Conservation (phyloP, 2,329 filamentous ascomycete genomes). For the Juglanconis juglandina region DNA sequence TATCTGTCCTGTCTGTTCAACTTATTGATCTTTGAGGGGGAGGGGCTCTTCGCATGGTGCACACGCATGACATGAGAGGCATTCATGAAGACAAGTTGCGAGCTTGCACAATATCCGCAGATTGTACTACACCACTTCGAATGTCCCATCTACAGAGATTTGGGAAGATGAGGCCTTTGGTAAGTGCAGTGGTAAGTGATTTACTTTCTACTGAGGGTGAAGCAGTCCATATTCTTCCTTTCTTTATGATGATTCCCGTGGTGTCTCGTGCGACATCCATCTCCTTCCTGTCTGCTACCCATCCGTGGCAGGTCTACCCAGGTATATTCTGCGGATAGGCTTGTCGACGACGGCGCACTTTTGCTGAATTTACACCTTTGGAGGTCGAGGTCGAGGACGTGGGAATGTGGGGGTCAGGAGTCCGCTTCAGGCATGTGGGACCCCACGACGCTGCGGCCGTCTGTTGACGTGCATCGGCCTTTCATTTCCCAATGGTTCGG, state of each 20-base stretch:
- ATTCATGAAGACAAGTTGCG: neutral
- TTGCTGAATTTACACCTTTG: neutral
- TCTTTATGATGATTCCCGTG: neutral
- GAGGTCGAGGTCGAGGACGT: neutral
- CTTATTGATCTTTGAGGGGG: neutral
- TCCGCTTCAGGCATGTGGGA: constrained; percentile 7
- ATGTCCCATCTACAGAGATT: neutral
- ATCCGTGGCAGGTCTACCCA: neutral
- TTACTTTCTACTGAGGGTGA: neutral
- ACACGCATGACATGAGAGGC: neutral
- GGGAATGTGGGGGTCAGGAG: neutral
- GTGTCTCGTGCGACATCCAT: neutral
- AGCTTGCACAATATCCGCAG: neutral
- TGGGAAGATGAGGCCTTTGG: neutral
- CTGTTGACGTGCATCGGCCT: neutral
- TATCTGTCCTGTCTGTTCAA: neutral
- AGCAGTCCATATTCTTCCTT: neutral
- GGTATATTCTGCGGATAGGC: no score
- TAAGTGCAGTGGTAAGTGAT: neutral
- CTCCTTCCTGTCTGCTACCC: neutral
- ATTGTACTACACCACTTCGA: neutral
- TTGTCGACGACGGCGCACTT: no score
- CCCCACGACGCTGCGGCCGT: neutral
- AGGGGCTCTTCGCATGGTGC: neutral
- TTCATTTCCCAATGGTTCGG: neutral